Base-by-base conservation (phyloP, 1,139 yeast species). In the Eremothecium sinecaudum region DNA sequence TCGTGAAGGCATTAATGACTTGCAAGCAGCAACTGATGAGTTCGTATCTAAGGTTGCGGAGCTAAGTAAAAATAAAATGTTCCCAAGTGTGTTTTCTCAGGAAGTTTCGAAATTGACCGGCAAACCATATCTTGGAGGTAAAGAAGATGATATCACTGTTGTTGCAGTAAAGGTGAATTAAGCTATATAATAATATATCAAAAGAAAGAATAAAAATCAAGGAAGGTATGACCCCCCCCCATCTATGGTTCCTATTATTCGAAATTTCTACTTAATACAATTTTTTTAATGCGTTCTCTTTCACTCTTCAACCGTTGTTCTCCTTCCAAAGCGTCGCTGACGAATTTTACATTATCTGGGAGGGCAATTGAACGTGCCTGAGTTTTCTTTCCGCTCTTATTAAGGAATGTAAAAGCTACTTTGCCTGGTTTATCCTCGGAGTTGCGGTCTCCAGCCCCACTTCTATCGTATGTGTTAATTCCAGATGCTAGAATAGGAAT, bases 101-200 rank as follows among this genome's bases (percentile, higher is more conserved):
- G 92, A 82, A 46, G 66, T 83, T 36, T 69, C 79, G 4, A 66
- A 71, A 42, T 59, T 80, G 30, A 75, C 87, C 2, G 81, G 83
- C 1, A 81, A 75, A 51, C 63, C 66, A 38, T 81, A 82, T 49
- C 66, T 75, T 42, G 97, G 98, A 25, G 98, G 97, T 18, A 90
- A 90, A 59, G 93, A 86, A 35, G 98, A 90, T 61, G 98, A 90
- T 57, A 79, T 87, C 23, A 84, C 97, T 0, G 74, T 81, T 11
- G 78, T 87, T 1, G 67, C 82, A 50, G 73, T 86, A 18, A 68
- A 69, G 50, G 79, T 78, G 22, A 64, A 64, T 28, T 68, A 46
- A 50, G 21, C 10, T 19, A 8, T 19, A 32, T 28, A 23, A 31
- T 15, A 24, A n/a, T n/a, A n/a, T n/a, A n/a, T n/a, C n/a, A n/a